These are phyloP conservation scores for Planoprotostelium fungivorum DNA, from an alignment of 78 protist species.

Conservation along the genomic window DNA sequence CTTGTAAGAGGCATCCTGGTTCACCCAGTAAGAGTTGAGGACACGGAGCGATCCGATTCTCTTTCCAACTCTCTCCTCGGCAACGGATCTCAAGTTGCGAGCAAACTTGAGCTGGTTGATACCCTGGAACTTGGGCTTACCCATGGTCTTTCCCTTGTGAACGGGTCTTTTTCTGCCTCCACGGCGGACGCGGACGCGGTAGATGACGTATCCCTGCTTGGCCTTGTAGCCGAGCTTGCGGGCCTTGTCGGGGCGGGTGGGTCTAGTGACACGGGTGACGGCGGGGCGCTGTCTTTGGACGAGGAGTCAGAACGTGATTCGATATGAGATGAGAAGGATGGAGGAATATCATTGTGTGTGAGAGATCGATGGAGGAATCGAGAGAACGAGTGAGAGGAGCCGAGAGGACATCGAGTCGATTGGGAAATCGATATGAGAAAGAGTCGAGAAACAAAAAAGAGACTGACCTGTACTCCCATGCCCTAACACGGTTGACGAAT, in stretches of 20 bases:
- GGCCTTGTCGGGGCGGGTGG: conserved; percentile 99
- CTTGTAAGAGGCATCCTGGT: conserved; percentile 94
- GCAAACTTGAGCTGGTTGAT: conserved; percentile 87
- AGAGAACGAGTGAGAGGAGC: too few species aligned
- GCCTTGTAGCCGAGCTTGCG: conserved; percentile 99
- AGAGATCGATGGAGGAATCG: too few species aligned
- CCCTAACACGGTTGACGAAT: conserved; percentile 95
- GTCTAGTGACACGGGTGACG: conserved; percentile 84
- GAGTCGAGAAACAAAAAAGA: background rate
- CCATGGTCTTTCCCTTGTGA: conserved; percentile 96
- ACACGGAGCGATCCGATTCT: conserved; percentile 93
- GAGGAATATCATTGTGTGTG: too few species aligned
- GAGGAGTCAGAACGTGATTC: background rate
- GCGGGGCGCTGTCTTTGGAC: background rate
- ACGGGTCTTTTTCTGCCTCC: conserved; percentile 96
- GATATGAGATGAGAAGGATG: too few species aligned
- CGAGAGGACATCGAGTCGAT: too few species aligned
- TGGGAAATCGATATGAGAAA: background rate
- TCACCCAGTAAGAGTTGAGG: conserved; percentile 99
- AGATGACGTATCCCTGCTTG: conserved; percentile 92
- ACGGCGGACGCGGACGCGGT: conserved; percentile 95
- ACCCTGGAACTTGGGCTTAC: conserved; percentile 97
- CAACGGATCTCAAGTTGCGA: conserved; percentile 81
- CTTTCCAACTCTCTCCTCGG: conserved; percentile 98
- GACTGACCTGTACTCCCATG: conserved; percentile 95